A percentile compares a stretch with the other conserved stretches of the same genome.
Evolutionary conservation across 2,329 filamentous ascomycete species (phyloP).

Genomic region (Alternaria sp.): DNA sequence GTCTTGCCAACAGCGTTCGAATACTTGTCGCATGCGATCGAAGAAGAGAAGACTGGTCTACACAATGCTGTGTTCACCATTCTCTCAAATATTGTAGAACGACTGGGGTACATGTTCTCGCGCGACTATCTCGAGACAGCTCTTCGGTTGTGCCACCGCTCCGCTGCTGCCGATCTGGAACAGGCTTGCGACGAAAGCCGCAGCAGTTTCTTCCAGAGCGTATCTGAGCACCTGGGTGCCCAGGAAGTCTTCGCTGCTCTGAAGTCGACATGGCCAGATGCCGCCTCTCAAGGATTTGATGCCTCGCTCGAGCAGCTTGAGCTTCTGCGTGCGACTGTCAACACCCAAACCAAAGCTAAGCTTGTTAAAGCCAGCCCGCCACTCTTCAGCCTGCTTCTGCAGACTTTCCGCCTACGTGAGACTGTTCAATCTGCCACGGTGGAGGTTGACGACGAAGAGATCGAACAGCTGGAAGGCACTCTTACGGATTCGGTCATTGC

Average conservation of each 20-base stretch:
- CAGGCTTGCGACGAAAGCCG: constrained; percentile 71
- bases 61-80: constrained; percentile 86
- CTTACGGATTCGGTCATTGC: constrained; percentile 78
- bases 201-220: constrained; percentile 72
- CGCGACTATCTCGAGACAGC: constrained; percentile 75
- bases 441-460: constrained; percentile 57
- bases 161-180: constrained; percentile 69
- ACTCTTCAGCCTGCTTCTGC: constrained; percentile 69
- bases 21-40: constrained; percentile 73
- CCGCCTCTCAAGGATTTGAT: constrained; percentile 67
- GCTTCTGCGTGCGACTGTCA: constrained; percentile 74
- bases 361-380: constrained; percentile 77
- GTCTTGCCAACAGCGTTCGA: constrained; percentile 76
- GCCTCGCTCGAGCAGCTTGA: constrained; percentile 71
- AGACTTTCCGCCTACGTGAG: constrained; percentile 70
- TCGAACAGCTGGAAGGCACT: constrained; percentile 68
- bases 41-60: constrained; percentile 65
- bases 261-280: constrained; percentile 73
- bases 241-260: constrained; percentile 79
- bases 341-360: constrained; percentile 77
- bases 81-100: constrained; percentile 78
- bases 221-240: constrained; percentile 79
- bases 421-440: constrained; percentile 49
- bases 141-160: constrained; percentile 74
- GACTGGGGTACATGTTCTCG: constrained; percentile 90